These are phyloP conservation scores for Vitis labrusca DNA, from an alignment of 164 flowering plant species.

Conservation along the genomic window DNA sequence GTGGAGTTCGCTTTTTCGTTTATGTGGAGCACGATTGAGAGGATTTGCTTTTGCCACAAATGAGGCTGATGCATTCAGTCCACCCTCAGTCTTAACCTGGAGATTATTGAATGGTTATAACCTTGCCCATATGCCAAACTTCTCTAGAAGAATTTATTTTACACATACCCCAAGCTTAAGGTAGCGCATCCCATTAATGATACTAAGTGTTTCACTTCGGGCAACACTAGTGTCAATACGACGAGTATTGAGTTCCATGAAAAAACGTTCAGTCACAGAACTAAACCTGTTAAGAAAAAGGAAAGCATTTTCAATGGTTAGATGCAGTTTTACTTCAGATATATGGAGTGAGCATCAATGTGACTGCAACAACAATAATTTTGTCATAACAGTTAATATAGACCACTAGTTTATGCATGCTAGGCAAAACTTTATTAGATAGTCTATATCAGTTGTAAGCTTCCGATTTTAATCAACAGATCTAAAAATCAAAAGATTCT, in stretches of 20 bases:
- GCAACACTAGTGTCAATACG: slow-evolving; percentile 83
- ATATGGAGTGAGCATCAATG: too few relatives aligned
- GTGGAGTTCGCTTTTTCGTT: slow-evolving; percentile 95
- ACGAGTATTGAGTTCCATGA: slow-evolving; percentile 93
- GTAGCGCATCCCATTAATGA: slow-evolving; percentile 99
- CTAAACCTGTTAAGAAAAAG: slow-evolving; percentile 66
- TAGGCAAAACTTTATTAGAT: neutral
- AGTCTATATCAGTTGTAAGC: neutral
- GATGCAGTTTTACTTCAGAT: slow-evolving; percentile 5
- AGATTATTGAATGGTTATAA: slow-evolving; percentile 19
- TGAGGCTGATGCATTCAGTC: slow-evolving; percentile 96
- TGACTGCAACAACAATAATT: neutral
- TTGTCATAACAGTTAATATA: neutral
- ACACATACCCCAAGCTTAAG: slow-evolving; percentile 91
- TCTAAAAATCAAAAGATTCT: neutral
- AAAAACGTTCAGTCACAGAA: slow-evolving; percentile 97
- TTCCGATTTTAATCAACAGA: neutral
- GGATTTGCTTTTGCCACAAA: slow-evolving; percentile 99
- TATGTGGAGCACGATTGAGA: slow-evolving; percentile 86
- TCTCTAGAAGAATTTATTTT: slow-evolving; percentile 6
- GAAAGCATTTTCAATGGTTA: slow-evolving; percentile 1
- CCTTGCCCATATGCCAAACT: slow-evolving; percentile 1
- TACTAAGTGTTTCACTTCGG: slow-evolving; percentile 94
- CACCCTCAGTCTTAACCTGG: slow-evolving; percentile 97
- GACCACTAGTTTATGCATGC: neutral